A percentile compares a stretch with the other conserved stretches of the same genome.
Conservation (phyloP, 1,284 basidiomycete genomes). For the Ceratobasidium sp. region DNA sequence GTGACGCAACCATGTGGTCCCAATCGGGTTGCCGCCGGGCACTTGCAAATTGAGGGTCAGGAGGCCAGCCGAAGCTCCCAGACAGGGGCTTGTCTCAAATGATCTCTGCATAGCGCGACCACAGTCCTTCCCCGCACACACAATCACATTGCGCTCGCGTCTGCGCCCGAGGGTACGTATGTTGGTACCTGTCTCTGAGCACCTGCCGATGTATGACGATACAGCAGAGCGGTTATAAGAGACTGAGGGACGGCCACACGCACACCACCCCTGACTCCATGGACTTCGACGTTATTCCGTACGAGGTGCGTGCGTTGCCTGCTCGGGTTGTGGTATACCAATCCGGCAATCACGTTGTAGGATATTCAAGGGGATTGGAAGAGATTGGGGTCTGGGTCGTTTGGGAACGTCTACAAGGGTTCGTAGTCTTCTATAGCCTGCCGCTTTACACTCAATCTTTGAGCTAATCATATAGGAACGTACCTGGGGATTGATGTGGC, state of each 20-base stretch:
- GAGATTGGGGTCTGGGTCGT: constrained; percentile 89
- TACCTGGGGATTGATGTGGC: constrained; percentile 97
- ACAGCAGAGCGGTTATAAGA: constrained; percentile 11
- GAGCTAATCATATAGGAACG: constrained; percentile 63
- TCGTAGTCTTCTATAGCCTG: constrained; percentile 40
- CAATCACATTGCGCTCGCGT: background rate
- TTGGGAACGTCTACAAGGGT: constrained; percentile 94
- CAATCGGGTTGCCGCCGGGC: constrained; percentile 24
- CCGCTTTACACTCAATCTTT: background rate
- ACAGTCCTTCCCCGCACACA: background rate
- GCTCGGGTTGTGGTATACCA: constrained; percentile 2
- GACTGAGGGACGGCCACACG: background rate
- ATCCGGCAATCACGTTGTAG: constrained; percentile 57
- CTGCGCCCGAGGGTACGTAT: constrained; percentile 17
- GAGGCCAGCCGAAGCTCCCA: constrained; percentile 14
- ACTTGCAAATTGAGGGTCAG: constrained; percentile 2
- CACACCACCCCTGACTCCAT: constrained; percentile 45
- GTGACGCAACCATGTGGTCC: constrained; percentile 5
- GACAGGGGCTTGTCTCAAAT: constrained; percentile 42
- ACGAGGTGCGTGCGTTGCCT: constrained; percentile 63
- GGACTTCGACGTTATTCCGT: constrained; percentile 86
- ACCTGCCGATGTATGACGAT: constrained; percentile 8
- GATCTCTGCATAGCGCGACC: constrained; percentile 31
- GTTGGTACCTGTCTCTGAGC: background rate
- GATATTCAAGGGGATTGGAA: constrained; percentile 90